phyloP scores from a whole-genome alignment of 164 flowering plant species.

The Aristolochia fimbriata region DNA sequence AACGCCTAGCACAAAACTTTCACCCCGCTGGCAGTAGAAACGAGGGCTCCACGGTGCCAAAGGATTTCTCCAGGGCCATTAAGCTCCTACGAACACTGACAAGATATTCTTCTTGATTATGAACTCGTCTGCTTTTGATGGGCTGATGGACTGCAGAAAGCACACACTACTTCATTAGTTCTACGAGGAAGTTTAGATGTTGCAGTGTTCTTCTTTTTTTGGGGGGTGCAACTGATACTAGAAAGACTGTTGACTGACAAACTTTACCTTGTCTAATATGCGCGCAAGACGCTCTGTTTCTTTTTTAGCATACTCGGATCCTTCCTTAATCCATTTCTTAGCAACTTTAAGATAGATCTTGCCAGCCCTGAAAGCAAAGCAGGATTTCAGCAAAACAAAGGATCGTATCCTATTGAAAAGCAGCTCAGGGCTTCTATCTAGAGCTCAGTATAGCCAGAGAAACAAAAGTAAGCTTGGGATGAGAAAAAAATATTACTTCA shows the following conservation, averaged over 20 bases:
- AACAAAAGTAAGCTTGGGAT: neutral
- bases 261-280: conserved; percentile 69
- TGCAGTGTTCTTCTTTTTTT: no score
- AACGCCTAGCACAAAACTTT: neutral
- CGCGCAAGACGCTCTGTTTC: conserved; percentile 74
- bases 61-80: neutral
- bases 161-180: neutral
- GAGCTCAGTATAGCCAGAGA: neutral
- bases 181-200: no score
- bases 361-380: conserved; percentile 44
- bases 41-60: neutral
- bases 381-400: no score
- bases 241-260: neutral
- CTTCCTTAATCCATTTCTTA: conserved; percentile 55
- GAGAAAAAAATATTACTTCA: conserved; percentile 38
- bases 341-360: conserved; percentile 78
- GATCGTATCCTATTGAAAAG: neutral
- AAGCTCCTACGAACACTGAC: conserved; percentile 32
- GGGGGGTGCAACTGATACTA: no score
- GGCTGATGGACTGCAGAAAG: conserved; percentile 66
- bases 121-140: conserved; percentile 79
- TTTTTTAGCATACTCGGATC: conserved; percentile 73
- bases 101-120: conserved; percentile 82
- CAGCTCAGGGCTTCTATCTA: neutral
- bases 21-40: neutral